These are phyloP conservation scores for Aspergillus melleus DNA, from an alignment of 2,329 filamentous ascomycete species.

Conservation along the genomic window DNA sequence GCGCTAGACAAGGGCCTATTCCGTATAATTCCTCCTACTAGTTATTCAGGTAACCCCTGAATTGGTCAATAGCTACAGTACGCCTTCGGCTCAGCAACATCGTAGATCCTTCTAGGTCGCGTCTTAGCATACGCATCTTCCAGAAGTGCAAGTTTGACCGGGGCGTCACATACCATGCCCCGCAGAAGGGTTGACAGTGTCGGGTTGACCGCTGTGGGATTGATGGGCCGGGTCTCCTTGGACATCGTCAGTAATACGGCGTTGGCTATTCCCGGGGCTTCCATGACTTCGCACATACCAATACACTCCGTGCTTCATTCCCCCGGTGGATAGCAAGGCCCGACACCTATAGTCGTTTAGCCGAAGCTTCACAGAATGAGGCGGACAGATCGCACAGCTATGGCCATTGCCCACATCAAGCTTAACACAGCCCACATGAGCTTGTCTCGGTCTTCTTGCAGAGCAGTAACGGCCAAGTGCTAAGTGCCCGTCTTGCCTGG, in stretches of 20 bases:
- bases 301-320: background rate
- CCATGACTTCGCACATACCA: background rate
- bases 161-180: background rate
- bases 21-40: no score
- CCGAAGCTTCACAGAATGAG: background rate
- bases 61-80: no score
- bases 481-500: background rate
- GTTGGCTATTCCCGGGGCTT: background rate
- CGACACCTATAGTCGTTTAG: background rate
- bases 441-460: background rate
- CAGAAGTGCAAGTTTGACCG: background rate
- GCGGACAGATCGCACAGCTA: background rate
- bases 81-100: background rate
- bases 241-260: background rate
- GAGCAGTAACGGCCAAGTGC: background rate
- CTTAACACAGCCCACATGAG: background rate
- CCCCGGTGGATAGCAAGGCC: background rate
- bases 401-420: background rate
- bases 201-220: background rate
- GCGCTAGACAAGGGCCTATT: no score
- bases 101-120: background rate
- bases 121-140: background rate
- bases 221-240: background rate
- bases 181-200: background rate
- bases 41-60: no score